Percentiles rank a stretch among this genome's conserved stretches.
Evolutionary conservation across 345 rosid species (phyloP).

Genomic region (Streptanthus diversifolius): DNA sequence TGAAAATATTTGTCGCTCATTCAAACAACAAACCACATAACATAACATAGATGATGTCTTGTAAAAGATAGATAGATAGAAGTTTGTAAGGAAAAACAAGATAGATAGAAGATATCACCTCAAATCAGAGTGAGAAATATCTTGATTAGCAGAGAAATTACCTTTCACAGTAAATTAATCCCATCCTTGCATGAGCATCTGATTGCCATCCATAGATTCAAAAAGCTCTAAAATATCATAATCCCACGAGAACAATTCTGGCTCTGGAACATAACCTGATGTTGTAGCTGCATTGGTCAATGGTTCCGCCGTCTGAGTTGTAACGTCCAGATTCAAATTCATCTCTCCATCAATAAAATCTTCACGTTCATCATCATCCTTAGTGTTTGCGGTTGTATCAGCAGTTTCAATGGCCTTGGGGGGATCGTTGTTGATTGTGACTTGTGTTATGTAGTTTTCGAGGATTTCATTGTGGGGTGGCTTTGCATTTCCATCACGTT

Average conservation of each 20-base stretch:
- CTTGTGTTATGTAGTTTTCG: background rate
- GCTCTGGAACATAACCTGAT: background rate
- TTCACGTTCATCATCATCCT: background rate
- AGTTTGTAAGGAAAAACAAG: too few species aligned
- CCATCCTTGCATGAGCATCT: background rate
- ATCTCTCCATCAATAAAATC: background rate
- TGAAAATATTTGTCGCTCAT: background rate
- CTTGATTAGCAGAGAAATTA: background rate
- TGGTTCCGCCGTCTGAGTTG: background rate
- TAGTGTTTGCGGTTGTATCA: background rate
- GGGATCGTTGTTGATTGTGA: background rate
- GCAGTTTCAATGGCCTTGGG: background rate
- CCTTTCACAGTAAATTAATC: background rate
- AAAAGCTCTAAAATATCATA: background rate
- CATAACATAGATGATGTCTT: background rate
- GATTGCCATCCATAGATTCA: background rate
- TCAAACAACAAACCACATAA: background rate
- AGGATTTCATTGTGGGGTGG: background rate
- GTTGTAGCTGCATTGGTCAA: background rate
- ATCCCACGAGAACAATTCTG: background rate
- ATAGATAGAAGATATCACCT: background rate
- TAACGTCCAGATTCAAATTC: background rate
- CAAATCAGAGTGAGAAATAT: background rate
- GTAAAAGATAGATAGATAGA: background rate
- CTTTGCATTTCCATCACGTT: background rate